Evolutionary conservation across 768 basidiomycete species (phyloP).

Genomic region (Leccinum imitatum): DNA sequence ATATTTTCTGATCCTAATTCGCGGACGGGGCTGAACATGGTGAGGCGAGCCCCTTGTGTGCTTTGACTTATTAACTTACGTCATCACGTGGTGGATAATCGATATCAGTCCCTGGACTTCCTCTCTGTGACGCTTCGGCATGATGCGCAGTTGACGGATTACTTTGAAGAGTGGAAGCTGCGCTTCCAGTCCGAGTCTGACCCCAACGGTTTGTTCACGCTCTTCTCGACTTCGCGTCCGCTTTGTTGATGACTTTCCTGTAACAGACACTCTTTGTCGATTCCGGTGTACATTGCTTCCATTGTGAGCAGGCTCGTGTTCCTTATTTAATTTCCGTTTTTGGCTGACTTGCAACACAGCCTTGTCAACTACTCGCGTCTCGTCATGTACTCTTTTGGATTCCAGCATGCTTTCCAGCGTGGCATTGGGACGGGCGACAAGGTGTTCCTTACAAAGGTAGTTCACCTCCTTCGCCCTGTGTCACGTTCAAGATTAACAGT

Average conservation of each 20-base stretch:
- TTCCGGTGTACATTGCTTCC: conserved; percentile 70
- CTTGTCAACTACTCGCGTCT: conserved; percentile 74
- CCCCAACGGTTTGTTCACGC: conserved; percentile 43
- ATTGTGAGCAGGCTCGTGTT: conserved; percentile 50
- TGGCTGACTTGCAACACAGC: conserved; percentile 37
- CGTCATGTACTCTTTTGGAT: conserved; percentile 86
- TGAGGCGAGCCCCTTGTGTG: conserved; percentile 15
- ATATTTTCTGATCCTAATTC: conserved; percentile 71
- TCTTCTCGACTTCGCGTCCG: no score
- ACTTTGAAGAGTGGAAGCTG: conserved; percentile 64
- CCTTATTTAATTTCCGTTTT: not conserved
- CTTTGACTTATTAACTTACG: not conserved
- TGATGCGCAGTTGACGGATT: conserved; percentile 55
- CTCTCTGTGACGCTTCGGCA: conserved; percentile 59
- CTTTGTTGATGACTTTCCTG: not conserved
- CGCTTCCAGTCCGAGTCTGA: conserved; percentile 63
- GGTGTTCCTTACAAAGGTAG: conserved; percentile 67
- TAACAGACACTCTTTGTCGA: conserved; percentile 52
- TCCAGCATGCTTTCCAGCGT: conserved; percentile 77
- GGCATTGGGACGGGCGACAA: conserved; percentile 62
- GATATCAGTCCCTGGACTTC: conserved; percentile 61
- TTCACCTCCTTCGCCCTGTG: not conserved
- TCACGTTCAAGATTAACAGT: not conserved
- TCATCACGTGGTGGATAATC: not conserved
- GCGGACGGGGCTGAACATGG: conserved; percentile 71